A percentile compares a stretch with the other conserved stretches of the same genome.
phyloP scores from a whole-genome alignment of 768 basidiomycete genomes.

The Tulasnella sp. region DNA sequence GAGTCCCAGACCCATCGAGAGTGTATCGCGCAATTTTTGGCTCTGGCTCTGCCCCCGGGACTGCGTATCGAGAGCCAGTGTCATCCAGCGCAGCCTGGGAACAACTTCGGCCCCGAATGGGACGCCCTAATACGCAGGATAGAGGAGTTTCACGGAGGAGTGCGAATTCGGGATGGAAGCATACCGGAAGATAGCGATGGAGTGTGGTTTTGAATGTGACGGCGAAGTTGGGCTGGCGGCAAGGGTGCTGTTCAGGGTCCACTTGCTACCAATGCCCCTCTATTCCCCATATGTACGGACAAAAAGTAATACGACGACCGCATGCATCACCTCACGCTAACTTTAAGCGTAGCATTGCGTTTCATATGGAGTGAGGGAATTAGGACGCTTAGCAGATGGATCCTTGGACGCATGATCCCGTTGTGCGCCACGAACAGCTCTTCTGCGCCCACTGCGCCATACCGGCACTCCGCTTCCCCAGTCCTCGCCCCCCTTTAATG shows the following conservation, averaged over 20 bases:
- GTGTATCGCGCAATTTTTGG: not conserved
- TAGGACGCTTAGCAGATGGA: not conserved
- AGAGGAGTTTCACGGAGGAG: not conserved
- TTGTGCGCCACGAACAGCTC: not conserved
- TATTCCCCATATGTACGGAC: not conserved
- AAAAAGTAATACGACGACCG: not conserved
- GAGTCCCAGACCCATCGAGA: not conserved
- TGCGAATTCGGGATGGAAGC: not conserved
- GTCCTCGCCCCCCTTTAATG: not conserved
- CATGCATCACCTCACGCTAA: not conserved
- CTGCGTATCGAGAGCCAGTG: not conserved
- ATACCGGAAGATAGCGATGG: not conserved
- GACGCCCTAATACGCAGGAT: not conserved
- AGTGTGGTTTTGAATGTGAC: not conserved
- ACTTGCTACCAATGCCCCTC: not conserved
- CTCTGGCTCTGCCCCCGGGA: not conserved
- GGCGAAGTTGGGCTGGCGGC: not conserved
- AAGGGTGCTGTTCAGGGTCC: not conserved
- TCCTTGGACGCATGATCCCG: not conserved
- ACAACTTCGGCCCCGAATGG: not conserved
- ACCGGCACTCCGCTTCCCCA: not conserved
- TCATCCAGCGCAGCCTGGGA: not conserved
- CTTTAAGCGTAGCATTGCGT: not conserved
- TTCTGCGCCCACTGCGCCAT: constrained; percentile 4
- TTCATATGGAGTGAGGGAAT: not conserved